Evolutionary conservation across 2,329 filamentous ascomycete genomes (phyloP).

Genomic region (Pseudogymnoascus sp.): DNA sequence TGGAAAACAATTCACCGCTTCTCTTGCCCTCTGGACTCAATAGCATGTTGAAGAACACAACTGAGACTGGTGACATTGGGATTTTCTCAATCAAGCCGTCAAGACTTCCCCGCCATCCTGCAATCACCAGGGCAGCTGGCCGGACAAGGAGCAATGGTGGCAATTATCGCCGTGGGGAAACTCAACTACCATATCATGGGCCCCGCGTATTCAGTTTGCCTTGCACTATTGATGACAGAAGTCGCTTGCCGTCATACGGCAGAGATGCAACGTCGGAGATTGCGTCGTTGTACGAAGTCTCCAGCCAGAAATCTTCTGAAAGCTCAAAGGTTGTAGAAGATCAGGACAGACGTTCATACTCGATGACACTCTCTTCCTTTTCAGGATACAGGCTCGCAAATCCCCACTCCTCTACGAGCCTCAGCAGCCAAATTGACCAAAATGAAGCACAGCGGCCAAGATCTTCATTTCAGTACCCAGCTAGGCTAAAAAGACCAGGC

Average conservation of each 20-base stretch:
- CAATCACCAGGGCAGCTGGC: conserved; percentile 18
- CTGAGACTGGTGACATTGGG: conserved; percentile 59
- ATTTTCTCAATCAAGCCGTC: conserved; percentile 48
- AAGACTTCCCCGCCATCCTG: conserved; percentile 22
- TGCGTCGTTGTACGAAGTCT: conserved; percentile 48
- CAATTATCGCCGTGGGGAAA: not conserved
- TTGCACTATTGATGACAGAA: conserved; percentile 36
- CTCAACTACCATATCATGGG: conserved; percentile 11
- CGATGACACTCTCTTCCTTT: conserved; percentile 44
- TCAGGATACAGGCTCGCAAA: conserved; percentile 38
- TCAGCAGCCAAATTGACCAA: conserved; percentile 41
- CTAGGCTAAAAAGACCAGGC: conserved; percentile 48
- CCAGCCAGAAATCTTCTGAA: conserved; percentile 40
- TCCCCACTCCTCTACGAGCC: conserved; percentile 40
- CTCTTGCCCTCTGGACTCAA: conserved; percentile 48
- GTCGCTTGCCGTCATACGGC: conserved; percentile 39
- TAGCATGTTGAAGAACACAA: conserved; percentile 59
- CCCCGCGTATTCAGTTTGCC: conserved; percentile 24
- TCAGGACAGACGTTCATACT: conserved; percentile 43
- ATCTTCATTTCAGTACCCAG: conserved; percentile 53
- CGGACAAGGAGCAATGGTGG: conserved; percentile 17
- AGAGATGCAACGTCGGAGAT: conserved; percentile 47
- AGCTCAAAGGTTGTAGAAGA: conserved; percentile 39
- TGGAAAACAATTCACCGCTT: conserved; percentile 33
- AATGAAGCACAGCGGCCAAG: conserved; percentile 43